phyloP scores from a whole-genome alignment of 352 stramenopile species.

The Blastocystis sp. region DNA sequence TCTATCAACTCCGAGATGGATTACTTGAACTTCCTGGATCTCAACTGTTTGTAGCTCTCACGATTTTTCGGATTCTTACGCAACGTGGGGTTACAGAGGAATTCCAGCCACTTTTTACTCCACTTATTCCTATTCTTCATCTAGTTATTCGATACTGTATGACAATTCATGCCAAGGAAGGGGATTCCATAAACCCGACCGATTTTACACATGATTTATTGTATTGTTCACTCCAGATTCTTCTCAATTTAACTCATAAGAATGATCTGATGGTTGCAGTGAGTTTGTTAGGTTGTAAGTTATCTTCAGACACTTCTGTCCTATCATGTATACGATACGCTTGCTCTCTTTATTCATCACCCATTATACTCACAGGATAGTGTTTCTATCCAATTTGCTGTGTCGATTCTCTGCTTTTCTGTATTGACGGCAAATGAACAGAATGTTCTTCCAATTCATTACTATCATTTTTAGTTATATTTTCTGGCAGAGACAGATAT shows the following conservation, averaged over 20 bases:
- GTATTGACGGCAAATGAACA: neutral
- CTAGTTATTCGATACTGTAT: neutral
- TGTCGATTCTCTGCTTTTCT: neutral
- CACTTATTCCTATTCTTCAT: neutral
- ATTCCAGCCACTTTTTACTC: neutral
- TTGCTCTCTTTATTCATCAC: neutral
- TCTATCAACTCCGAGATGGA: neutral
- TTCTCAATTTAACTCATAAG: neutral
- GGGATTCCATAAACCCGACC: neutral
- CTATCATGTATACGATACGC: neutral
- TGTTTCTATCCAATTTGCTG: neutral
- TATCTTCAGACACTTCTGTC: neutral
- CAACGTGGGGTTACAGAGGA: neutral
- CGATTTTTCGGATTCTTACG: neutral
- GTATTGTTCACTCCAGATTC: neutral
- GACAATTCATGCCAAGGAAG: neutral
- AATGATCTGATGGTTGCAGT: slow-evolving; percentile 22
- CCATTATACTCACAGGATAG: neutral
- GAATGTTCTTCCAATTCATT: neutral
- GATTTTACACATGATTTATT: neutral
- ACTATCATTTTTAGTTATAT: neutral
- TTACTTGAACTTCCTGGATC: neutral
- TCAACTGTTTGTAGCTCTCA: neutral
- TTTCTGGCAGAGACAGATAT: neutral
- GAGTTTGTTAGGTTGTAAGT: neutral